Percentiles rank a stretch among this genome's conserved stretches.
Conservation (phyloP, 1,139 yeast genomes). For the Pichia cactophila region DNA sequence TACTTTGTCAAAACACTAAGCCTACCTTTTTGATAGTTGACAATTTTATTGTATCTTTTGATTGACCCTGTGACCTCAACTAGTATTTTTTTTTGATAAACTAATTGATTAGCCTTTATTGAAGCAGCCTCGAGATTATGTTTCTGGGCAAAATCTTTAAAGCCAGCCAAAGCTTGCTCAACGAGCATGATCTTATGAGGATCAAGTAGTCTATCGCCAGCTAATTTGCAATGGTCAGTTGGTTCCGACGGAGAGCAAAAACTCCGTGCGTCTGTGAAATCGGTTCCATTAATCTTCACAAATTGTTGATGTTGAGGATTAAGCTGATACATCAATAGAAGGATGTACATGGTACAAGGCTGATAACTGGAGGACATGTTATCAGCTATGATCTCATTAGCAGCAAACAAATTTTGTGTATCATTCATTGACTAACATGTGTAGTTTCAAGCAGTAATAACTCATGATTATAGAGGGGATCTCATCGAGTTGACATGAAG, state of each 20-base stretch:
- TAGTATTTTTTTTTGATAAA: slow-evolving; percentile 12
- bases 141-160: not conserved
- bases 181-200: slow-evolving; percentile 7
- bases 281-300: slow-evolving; percentile 14
- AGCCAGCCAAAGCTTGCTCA: slow-evolving; percentile 6
- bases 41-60: slow-evolving; percentile 12
- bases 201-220: slow-evolving; percentile 2
- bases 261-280: slow-evolving; percentile 14
- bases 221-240: slow-evolving; percentile 8
- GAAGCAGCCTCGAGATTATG: not conserved
- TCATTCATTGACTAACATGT: not conserved
- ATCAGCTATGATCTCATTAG: not conserved
- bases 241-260: not conserved
- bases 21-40: slow-evolving; percentile 16
- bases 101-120: slow-evolving; percentile 8
- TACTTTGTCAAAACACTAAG: slow-evolving; percentile 4
- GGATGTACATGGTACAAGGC: slow-evolving; percentile 5
- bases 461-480: no score
- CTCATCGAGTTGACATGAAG: no score
- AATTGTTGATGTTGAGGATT: not conserved
- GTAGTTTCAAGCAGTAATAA: not conserved
- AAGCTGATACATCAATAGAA: slow-evolving; percentile 3
- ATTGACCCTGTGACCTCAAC: slow-evolving; percentile 15
- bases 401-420: not conserved
- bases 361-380: not conserved